Evolutionary conservation across 2,329 filamentous ascomycete genomes (phyloP).

Genomic region (Hysterium pulicare): DNA sequence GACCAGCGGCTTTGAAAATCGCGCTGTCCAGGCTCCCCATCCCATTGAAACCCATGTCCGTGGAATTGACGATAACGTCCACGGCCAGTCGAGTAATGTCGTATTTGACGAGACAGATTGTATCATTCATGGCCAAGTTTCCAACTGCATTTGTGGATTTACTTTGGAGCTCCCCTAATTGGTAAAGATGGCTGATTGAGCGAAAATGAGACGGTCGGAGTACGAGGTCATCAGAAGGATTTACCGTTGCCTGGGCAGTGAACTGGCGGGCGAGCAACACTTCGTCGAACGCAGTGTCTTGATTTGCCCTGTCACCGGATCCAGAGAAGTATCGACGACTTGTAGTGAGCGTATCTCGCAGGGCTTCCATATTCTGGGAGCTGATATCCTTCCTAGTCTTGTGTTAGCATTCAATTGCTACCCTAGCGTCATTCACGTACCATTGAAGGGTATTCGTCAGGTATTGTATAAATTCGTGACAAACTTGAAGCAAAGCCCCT

Average conservation of each 20-base stretch:
- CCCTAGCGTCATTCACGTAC: constrained; percentile 3
- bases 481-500: constrained; percentile 16
- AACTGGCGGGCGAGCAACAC: constrained; percentile 23
- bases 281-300: constrained; percentile 19
- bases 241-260: constrained; percentile 12
- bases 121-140: constrained; percentile 23
- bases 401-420: constrained; percentile 1
- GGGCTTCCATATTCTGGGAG: constrained; percentile 16
- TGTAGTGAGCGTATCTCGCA: constrained; percentile 17
- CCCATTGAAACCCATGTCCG: constrained; percentile 18
- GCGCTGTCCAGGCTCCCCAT: constrained; percentile 28
- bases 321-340: constrained; percentile 19
- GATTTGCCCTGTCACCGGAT: constrained; percentile 11
- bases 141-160: constrained; percentile 21
- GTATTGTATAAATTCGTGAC: constrained; percentile 18
- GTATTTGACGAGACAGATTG: constrained; percentile 25
- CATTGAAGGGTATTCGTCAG: constrained; percentile 17
- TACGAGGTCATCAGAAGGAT: constrained; percentile 9
- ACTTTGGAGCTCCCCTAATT: constrained; percentile 19
- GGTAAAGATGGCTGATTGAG: constrained; percentile 26
- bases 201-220: constrained; percentile 24
- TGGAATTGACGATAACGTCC: constrained; percentile 33
- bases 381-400: constrained; percentile 9
- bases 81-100: constrained; percentile 33
- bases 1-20: constrained; percentile 29